phyloP scores from a whole-genome alignment of 75 land plant genomes.

The Pseudotsuga menziesii region DNA sequence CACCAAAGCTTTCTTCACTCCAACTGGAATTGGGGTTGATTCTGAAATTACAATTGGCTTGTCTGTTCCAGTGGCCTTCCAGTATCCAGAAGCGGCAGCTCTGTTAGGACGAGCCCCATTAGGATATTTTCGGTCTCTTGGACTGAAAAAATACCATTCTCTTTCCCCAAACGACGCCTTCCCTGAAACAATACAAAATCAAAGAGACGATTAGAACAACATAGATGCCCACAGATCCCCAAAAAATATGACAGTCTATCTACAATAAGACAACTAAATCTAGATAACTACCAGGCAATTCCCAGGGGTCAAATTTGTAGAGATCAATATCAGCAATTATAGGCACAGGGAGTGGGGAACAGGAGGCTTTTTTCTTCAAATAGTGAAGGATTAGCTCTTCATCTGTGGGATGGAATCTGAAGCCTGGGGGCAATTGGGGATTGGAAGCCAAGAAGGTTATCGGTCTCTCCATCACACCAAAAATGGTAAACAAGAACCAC shows the following conservation, averaged over 20 bases:
- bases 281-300: constrained; percentile 1
- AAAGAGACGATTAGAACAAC: not conserved
- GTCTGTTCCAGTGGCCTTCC: constrained; percentile 44
- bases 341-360: constrained; percentile 3
- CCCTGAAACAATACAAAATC: constrained; percentile 14
- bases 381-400: constrained; percentile 17
- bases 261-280: not conserved
- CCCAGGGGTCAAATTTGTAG: constrained; percentile 12
- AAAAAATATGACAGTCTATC: not conserved
- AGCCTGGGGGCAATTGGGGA: constrained; percentile 14
- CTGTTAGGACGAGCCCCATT: constrained; percentile 38
- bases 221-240: not conserved
- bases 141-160: constrained; percentile 42
- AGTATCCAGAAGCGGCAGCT: constrained; percentile 34
- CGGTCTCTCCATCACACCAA: not conserved
- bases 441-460: not conserved
- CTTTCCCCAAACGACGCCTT: constrained; percentile 31
- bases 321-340: constrained; percentile 18
- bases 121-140: constrained; percentile 34
- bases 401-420: constrained; percentile 17
- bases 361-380: constrained; percentile 10
- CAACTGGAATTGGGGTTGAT: constrained; percentile 7
- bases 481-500: not conserved
- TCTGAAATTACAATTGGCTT: constrained; percentile 22
- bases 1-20: constrained; percentile 39